A percentile compares a stretch with the other conserved stretches of the same genome.
These are phyloP conservation scores for Neocatenulostroma microsporum DNA, from an alignment of 2,329 filamentous ascomycete genomes.

Conservation along the genomic window DNA sequence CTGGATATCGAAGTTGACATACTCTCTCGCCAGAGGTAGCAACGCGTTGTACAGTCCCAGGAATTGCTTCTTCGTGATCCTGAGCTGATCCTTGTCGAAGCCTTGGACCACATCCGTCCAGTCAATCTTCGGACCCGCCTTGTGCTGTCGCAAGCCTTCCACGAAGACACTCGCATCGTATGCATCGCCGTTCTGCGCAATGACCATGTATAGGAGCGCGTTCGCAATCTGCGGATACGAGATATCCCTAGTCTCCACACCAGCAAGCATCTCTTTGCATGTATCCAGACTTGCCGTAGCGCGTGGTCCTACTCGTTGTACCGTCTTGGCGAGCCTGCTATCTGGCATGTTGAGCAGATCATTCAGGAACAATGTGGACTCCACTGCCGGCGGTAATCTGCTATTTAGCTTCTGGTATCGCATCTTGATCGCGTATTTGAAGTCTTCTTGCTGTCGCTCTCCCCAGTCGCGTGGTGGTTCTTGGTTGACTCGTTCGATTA, in stretches of 20 bases:
- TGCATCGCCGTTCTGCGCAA: slow-evolving; percentile 52
- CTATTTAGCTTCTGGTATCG: slow-evolving; percentile 60
- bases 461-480: slow-evolving; percentile 82
- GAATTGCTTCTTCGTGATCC: slow-evolving; percentile 73
- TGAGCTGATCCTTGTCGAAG: slow-evolving; percentile 72
- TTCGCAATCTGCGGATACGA: slow-evolving; percentile 75
- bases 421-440: slow-evolving; percentile 56
- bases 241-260: slow-evolving; percentile 55
- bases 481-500: slow-evolving; percentile 80
- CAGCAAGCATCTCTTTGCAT: slow-evolving; percentile 52
- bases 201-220: slow-evolving; percentile 65
- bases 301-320: slow-evolving; percentile 66
- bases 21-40: slow-evolving; percentile 58
- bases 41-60: slow-evolving; percentile 72
- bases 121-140: slow-evolving; percentile 49
- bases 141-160: slow-evolving; percentile 49
- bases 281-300: slow-evolving; percentile 70
- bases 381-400: slow-evolving; percentile 60
- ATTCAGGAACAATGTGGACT: slow-evolving; percentile 62
- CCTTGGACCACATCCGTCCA: slow-evolving; percentile 64
- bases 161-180: slow-evolving; percentile 63
- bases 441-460: slow-evolving; percentile 62
- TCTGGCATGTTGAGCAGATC: slow-evolving; percentile 55
- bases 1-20: slow-evolving; percentile 70
- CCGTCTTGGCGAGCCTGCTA: slow-evolving; percentile 52